Base-by-base conservation (phyloP, 2,329 filamentous ascomycete genomes). In the Aotearoamyces nothofagi region DNA sequence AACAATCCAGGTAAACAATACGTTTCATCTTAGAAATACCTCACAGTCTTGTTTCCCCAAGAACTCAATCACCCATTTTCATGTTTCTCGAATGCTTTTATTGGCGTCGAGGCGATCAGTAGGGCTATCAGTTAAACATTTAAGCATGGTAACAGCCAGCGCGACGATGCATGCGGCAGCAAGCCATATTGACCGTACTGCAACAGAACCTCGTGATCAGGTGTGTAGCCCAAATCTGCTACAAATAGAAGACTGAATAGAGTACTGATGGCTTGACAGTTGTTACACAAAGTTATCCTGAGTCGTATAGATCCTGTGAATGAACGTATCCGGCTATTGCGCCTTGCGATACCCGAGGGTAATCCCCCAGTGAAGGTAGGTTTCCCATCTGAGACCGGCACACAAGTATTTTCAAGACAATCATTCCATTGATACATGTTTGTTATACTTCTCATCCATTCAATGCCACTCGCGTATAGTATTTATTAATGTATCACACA, bases 181-280 rank as follows among this genome's bases (percentile, higher is more conserved):
- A 14, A 53, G 51, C 35, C 81, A 90, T 45, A 58, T 78, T 34
- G 68, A 83, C 39, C 67, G 81, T 30, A 92, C 83, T 8, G 75
- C 78, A 3, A 54, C 64, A 22, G 78, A 90, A 46, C 79, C 77
- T 23, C 71, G 83, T 33, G 69, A 78, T 33, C 56, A 66, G 35
- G 67, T 66, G 43, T 30, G 41, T n/a, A 25, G 26, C 17, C 12
- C 11, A 26, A n/a, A 7, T 24, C 13, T 24, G 24, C 3, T 30
- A 9, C 9, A 13, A 8, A 20, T 5, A 20, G 16, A 20, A 15
- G 9, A 9, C 14, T 8, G 2, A 29, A 32, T 34, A 16, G 36
- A 16, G 26, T 4, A 26, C 14, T 22, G 11, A 22, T 24, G 11
- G 20, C 29, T 16, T 5, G 7, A 3, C 12, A 66, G 63, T 49